Evolutionary conservation across 345 rosid genomes (phyloP).

Genomic region (Trapa bicornis): DNA sequence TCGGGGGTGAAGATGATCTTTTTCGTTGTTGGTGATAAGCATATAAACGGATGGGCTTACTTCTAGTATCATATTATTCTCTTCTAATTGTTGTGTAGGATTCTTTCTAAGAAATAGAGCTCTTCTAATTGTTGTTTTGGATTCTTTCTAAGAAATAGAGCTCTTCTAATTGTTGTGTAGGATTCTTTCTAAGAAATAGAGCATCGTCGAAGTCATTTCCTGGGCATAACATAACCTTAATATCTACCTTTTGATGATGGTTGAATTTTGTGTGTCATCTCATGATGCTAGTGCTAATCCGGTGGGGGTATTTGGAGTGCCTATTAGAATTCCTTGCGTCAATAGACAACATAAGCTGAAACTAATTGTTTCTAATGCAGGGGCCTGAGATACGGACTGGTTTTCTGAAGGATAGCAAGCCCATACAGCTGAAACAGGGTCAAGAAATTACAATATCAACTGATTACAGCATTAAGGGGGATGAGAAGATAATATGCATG

Average conservation of each 20-base stretch:
- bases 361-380: conserved; percentile 17
- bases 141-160: too few species aligned
- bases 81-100: neutral
- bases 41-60: neutral
- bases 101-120: neutral
- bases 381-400: conserved; percentile 82
- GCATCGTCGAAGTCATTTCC: neutral
- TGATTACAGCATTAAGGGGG: conserved; percentile 70
- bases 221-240: neutral
- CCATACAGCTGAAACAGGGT: conserved; percentile 53
- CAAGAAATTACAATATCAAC: conserved; percentile 79
- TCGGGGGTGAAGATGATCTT: neutral
- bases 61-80: neutral
- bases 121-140: too few species aligned
- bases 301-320: neutral
- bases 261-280: neutral
- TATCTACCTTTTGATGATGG: neutral
- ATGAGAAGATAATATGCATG: conserved; percentile 70
- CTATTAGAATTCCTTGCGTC: neutral
- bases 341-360: neutral
- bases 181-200: neutral
- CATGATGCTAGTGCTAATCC: too few species aligned
- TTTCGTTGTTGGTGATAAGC: neutral
- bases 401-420: conserved; percentile 54
- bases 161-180: neutral